Base-by-base conservation (phyloP, 2,329 filamentous ascomycete genomes). In the Teratosphaeria gauchensis region DNA sequence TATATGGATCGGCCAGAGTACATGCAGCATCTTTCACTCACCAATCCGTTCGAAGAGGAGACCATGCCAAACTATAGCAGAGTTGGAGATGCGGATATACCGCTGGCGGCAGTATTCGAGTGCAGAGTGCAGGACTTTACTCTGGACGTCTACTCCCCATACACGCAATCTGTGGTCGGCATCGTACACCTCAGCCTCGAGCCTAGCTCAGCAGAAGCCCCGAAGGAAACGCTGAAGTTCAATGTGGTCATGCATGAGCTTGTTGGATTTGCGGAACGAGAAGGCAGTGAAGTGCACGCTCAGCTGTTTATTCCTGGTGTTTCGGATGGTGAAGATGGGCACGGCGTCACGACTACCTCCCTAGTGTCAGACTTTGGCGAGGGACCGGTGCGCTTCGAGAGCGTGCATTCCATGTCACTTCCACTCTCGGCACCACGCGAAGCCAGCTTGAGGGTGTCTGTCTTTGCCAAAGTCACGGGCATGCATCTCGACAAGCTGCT, bases 221-320 rank as follows among this genome's bases (percentile, higher is more conserved):
- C 94, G 14, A 89, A 90, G 12, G 94, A 89, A 59, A 96, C 90
- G 2, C 78, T 97, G 59, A 99, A 97, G 72, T 99, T 99, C 77
- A 99, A 97, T 68, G 92, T 97, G 4, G 92, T 97, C 33, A 96
- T 99, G 90, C 92, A 95, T 69, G 91, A 97, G 70, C 84, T 99
- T 76, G 77, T 94, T 38, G 94, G 94, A 1, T 99, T 99, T 66
- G 88, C 94, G 0, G 94, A 99, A 75, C 85, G 92, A 62, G 94
- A 99, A 76, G 94, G 94, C 14, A 95, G 90, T 0, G 88, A 96
- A 64, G 91, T 99, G 31, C 94, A 99, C 73, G 94, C 91, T 1
- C 92, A 97, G 74, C 83, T 99, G n/a, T 97, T 96, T 70, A 86
- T 99, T 42, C 90, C 94, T 5, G 91, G 91, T 7, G 83, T 95